A percentile compares a stretch with the other conserved stretches of the same genome.
Conservation (phyloP, 352 stramenopile genomes). For the Phytophthora capsici region DNA sequence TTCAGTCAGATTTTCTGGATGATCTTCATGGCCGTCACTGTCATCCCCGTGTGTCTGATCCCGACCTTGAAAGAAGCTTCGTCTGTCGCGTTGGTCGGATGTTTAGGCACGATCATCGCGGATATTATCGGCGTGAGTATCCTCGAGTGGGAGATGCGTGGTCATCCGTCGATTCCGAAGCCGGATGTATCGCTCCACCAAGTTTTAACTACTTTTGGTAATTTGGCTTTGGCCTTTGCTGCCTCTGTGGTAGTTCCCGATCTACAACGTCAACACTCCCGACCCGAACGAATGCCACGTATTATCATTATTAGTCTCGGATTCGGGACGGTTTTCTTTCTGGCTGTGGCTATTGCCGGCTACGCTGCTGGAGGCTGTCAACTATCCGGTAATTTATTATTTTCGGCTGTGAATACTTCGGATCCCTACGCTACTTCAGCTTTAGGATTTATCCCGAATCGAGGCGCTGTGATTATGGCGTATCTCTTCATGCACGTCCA, state of each 20-base stretch:
- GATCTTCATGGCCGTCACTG: constrained; percentile 44
- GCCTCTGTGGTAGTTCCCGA: constrained; percentile 39
- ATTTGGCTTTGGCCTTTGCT: constrained; percentile 38
- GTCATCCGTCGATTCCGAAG: constrained; percentile 34
- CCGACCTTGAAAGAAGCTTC: constrained; percentile 40
- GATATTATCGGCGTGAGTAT: constrained; percentile 41
- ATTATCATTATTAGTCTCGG: constrained; percentile 47
- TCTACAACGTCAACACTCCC: constrained; percentile 49
- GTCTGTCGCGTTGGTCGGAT: constrained; percentile 33
- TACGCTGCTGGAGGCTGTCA: constrained; percentile 51
- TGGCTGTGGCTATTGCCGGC: constrained; percentile 44
- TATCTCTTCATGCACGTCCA: constrained; percentile 53
- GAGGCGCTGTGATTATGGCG: constrained; percentile 39
- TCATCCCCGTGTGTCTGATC: constrained; percentile 42
- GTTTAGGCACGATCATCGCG: constrained; percentile 37
- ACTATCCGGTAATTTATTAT: constrained; percentile 50
- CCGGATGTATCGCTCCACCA: constrained; percentile 41
- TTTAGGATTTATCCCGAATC: constrained; percentile 36
- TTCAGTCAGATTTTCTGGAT: constrained; percentile 54
- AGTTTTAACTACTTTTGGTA: constrained; percentile 37
- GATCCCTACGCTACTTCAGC: constrained; percentile 27
- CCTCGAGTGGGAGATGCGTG: constrained; percentile 41
- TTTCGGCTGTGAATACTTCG: constrained; percentile 39
- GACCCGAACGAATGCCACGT: constrained; percentile 51
- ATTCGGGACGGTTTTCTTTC: constrained; percentile 45